A percentile compares a stretch with the other conserved stretches of the same genome.
phyloP scores from a whole-genome alignment of 2,329 filamentous ascomycete genomes.

The Xylariaceae sp. region DNA sequence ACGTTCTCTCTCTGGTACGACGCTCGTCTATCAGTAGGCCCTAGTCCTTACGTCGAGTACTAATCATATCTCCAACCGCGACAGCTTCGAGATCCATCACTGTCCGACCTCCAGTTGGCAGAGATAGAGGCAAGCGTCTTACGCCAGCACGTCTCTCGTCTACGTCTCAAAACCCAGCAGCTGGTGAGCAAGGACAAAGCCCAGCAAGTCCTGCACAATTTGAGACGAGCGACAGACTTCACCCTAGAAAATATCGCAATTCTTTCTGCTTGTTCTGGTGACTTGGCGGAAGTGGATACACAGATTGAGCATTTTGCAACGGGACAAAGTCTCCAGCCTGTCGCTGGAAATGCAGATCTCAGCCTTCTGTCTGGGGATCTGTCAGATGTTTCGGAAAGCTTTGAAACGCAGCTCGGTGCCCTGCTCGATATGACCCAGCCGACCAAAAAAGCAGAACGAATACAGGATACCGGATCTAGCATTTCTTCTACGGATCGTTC shows the following conservation, averaged over 20 bases:
- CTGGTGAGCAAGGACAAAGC: neutral
- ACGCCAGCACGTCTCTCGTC: neutral
- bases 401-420: neutral
- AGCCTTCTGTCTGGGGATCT: neutral
- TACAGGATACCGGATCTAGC: neutral
- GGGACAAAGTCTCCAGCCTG: neutral
- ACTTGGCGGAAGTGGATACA: too few relatives aligned
- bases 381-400: neutral
- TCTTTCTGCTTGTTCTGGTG: too few relatives aligned
- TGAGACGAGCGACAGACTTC: neutral
- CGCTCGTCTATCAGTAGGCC: neutral
- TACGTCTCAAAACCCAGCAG: neutral
- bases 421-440: neutral
- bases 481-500: neutral
- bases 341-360: too few relatives aligned
- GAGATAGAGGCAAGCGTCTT: neutral
- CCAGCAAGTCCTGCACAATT: neutral
- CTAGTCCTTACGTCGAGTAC: neutral
- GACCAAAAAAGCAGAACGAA: neutral
- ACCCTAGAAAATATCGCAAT: neutral
- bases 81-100: neutral
- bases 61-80: too few relatives aligned
- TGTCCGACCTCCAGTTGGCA: neutral
- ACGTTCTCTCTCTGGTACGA: neutral
- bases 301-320: too few relatives aligned